phyloP scores from a whole-genome alignment of 169 alveolate species.

The Toxoplasma gondii region DNA sequence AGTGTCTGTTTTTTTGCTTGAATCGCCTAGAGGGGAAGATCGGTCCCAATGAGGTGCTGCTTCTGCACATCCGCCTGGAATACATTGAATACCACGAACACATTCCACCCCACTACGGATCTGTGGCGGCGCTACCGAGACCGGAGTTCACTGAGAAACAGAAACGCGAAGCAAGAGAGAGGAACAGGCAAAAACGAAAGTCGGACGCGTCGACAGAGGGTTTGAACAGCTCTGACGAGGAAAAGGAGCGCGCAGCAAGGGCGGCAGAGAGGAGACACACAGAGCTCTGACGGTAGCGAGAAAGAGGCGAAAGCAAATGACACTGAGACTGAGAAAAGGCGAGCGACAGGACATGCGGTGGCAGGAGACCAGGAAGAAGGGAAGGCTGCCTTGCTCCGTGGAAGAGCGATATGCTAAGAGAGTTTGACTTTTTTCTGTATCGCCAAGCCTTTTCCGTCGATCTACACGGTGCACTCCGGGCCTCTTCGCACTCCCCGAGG shows the following conservation, averaged over 20 bases:
- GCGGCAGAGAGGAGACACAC: not conserved
- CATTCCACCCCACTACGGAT: no score
- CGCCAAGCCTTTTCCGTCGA: no score
- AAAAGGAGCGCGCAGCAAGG: not conserved
- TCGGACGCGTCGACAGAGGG: not conserved
- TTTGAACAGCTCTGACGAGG: not conserved
- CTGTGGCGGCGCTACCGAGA: no score
- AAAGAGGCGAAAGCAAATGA: no score
- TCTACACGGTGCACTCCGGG: no score
- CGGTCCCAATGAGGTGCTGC: not conserved
- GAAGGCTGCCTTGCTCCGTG: no score
- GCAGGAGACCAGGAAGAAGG: not conserved
- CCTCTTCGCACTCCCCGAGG: no score
- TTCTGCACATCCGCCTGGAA: conserved; percentile 10
- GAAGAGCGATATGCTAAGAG: no score
- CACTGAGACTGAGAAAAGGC: not conserved
- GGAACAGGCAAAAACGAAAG: not conserved
- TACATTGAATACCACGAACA: not conserved
- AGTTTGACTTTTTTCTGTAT: no score
- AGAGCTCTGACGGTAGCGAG: not conserved
- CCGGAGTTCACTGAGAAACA: not conserved
- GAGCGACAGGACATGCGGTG: not conserved
- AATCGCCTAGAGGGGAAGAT: not conserved
- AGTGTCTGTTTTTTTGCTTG: not conserved
- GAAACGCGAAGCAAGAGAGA: not conserved